phyloP scores from a whole-genome alignment of 352 stramenopile species.

The Phytophthora fragariaefolia region DNA sequence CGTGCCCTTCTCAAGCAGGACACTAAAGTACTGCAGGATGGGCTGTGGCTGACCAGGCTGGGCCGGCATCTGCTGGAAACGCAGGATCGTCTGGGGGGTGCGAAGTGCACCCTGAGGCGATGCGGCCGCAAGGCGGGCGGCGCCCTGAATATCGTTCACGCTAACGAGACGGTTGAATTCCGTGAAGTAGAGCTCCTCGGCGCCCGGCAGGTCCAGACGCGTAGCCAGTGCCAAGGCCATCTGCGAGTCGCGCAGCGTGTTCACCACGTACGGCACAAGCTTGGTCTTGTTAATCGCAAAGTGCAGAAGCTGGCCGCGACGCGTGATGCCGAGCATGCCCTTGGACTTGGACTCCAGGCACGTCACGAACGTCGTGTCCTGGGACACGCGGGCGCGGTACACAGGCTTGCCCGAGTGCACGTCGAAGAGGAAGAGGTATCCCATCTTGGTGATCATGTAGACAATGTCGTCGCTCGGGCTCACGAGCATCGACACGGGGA shows the following conservation, averaged over 20 bases:
- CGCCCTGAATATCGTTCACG: constrained; percentile 85
- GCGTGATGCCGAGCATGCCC: constrained; percentile 98
- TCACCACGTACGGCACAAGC: constrained; percentile 99
- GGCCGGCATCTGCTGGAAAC: constrained; percentile 98
- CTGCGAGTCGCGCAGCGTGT: constrained; percentile 96
- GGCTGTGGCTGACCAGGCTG: constrained; percentile 97
- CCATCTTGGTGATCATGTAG: constrained; percentile 99
- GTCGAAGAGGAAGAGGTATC: constrained; percentile 99
- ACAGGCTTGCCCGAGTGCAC: constrained; percentile 98
- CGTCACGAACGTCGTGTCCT: constrained; percentile 98
- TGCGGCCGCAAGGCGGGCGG: constrained; percentile 91
- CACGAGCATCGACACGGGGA: constrained; percentile 98
- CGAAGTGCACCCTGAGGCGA: constrained; percentile 92
- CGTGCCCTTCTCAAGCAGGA: constrained; percentile 97
- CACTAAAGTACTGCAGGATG: constrained; percentile 99
- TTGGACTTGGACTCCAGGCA: constrained; percentile 92
- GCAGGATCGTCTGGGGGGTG: constrained; percentile 98
- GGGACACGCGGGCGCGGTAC: constrained; percentile 97
- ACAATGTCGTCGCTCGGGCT: constrained; percentile 94
- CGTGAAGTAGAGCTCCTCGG: constrained; percentile 98
- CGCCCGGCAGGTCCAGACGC: constrained; percentile 96
- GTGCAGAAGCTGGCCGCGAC: constrained; percentile 96
- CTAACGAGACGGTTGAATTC: constrained; percentile 97
- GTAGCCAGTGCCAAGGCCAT: constrained; percentile 96
- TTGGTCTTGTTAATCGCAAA: constrained; percentile 98